Base-by-base conservation (phyloP, 495 filamentous ascomycete genomes). In the Aspergillus haitiensis region DNA sequence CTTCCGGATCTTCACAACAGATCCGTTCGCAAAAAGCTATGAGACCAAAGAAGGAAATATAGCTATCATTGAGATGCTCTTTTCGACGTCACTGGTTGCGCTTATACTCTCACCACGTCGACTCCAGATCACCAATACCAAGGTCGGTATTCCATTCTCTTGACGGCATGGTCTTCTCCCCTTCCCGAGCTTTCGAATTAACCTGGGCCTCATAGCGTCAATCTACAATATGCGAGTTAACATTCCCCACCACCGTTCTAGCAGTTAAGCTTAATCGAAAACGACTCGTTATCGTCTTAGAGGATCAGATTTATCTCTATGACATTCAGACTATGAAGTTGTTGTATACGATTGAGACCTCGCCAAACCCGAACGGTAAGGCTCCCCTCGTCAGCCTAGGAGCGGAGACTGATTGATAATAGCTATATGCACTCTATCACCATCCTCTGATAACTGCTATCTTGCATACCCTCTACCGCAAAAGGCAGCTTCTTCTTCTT, bases 321-420 rank as follows among this genome's bases (percentile, higher is more conserved):
- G 94, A 98, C 71, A 97, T 98, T 54, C 89, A 92, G 68, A 98
- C 96, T 66, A 98, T 98, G 94, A 92, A 88, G 67, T 81, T 97
- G 36, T 78, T 97, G 27, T 86, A 89, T 63, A 96, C 90, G 2
- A 93, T 96, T 45, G 87, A 91, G 58, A 98, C 93, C 8, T 96
- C 92, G 4, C 92, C 93, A 13, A 98, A 98, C 65, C 90, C 92
- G 1, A 84, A 85, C 63, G 87, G 87, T 89, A 86, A 62, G 71
- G 8, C 10, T n/a, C 58, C 50, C 9, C n/a, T 31, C 5, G 11
- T 42, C 48, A 63, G n/a, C 55, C 27, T 72, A 21, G 57, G 31
- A 49, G 7, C 27, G 60, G 27, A 12, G 33, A 53, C 59, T 67
- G 62, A 70, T 55, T 5, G 12, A 7, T 15, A 37, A 50, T 59